phyloP scores from a whole-genome alignment of 164 flowering plant genomes.

The Vitis labrusca region DNA sequence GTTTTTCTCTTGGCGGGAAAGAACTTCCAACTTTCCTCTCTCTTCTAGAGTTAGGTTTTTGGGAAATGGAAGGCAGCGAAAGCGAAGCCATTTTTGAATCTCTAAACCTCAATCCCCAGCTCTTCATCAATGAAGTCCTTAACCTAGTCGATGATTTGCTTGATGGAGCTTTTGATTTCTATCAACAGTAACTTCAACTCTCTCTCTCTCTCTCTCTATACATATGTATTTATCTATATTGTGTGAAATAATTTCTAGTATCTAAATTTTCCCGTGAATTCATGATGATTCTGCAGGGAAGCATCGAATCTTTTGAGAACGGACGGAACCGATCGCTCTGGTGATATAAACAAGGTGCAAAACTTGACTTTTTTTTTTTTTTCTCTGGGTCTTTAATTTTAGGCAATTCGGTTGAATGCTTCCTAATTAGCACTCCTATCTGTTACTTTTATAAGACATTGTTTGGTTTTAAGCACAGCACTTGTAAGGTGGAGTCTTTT shows the following conservation, averaged over 20 bases:
- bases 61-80: conserved; percentile 47
- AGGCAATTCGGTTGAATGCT: too few relatives aligned
- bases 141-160: conserved; percentile 62
- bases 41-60: conserved; percentile 1
- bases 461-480: too few relatives aligned
- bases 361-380: neutral
- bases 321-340: conserved; percentile 41
- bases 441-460: too few relatives aligned
- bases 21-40: neutral
- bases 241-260: neutral
- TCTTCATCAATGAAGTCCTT: conserved; percentile 71
- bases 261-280: neutral
- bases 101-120: conserved; percentile 69
- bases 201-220: conserved; percentile 9
- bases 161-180: conserved; percentile 69
- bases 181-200: conserved; percentile 32
- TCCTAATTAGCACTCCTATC: too few relatives aligned
- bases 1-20: neutral
- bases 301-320: conserved; percentile 42
- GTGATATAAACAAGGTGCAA: conserved; percentile 51
- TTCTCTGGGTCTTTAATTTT: too few relatives aligned
- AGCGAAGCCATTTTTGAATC: conserved; percentile 62
- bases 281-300: conserved; percentile 32
- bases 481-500: too few relatives aligned
- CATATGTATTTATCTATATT: neutral